Percentiles rank a stretch among this genome's conserved stretches.
Evolutionary conservation across 2,329 filamentous ascomycete genomes (phyloP).

Genomic region (Penicillium sp.): DNA sequence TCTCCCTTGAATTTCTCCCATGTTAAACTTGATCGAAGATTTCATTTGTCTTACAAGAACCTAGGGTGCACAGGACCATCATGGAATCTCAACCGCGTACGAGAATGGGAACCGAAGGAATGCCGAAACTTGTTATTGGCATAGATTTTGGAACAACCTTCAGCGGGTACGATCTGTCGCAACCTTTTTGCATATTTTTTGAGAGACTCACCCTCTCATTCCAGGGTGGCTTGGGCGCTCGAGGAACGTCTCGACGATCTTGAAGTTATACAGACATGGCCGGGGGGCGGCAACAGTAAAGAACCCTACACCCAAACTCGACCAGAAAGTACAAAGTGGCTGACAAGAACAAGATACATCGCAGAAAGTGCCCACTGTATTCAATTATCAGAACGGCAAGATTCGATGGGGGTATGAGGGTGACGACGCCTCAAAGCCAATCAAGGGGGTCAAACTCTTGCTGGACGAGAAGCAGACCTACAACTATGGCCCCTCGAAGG

Average conservation of each 20-base stretch:
- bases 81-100: too few species aligned
- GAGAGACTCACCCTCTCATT: slow-evolving; percentile 1
- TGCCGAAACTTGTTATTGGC: slow-evolving; percentile 23
- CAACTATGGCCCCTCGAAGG: slow-evolving; percentile 10
- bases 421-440: slow-evolving; percentile 23
- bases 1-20: not conserved
- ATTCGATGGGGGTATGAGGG: slow-evolving; percentile 30
- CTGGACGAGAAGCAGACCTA: slow-evolving; percentile 7
- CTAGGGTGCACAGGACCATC: not conserved
- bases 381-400: slow-evolving; percentile 8
- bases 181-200: not conserved
- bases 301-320: not conserved
- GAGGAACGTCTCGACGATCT: slow-evolving; percentile 16
- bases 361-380: slow-evolving; percentile 23
- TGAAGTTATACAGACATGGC: slow-evolving; percentile 28
- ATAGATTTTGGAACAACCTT: slow-evolving; percentile 37
- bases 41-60: not conserved
- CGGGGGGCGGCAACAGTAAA: slow-evolving; percentile 26
- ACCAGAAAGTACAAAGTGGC: not conserved
- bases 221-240: slow-evolving; percentile 24
- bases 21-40: not conserved
- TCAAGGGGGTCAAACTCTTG: slow-evolving; percentile 27
- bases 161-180: slow-evolving; percentile 23
- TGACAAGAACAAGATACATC: slow-evolving; percentile 20
- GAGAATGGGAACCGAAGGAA: not conserved